Evolutionary conservation across 768 basidiomycete species (phyloP), one percentile per base, ranked within the genome.

Genomic region (Mycena crocata): DNA sequence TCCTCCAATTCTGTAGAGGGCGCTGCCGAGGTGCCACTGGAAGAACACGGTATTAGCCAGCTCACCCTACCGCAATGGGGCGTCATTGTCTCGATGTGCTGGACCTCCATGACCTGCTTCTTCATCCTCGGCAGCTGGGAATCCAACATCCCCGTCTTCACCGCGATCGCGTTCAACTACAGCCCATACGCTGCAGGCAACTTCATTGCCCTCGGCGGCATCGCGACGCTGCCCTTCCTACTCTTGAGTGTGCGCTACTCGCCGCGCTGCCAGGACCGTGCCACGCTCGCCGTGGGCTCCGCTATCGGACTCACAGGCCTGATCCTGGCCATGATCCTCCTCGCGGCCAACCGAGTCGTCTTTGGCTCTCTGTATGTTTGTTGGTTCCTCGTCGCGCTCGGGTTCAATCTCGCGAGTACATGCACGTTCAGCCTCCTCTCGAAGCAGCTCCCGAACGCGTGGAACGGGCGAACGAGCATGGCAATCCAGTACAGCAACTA

Each of bases 61-160:
- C 21, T 89, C 32, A 75, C 77, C 9, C 50, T 23, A 9, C 58
- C 74, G 10, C 84, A 87, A 64, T 86, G 85, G 83, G 87, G 86
- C 26, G 85, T 88, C 62, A 80, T 86, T 24, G 68, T 82, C 42
- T 89, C 85, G 72, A 90, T 91, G 87, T 91, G 89, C 74, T 91
- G 89, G 86, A 88, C 86, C 71, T 83, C 89, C 49, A 89, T 89
- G 86, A 82, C 87, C 23, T 89, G 85, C 76, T 91, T 90, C 80
- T 89, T 91, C 77, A 82, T 90, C 72, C 86, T 92, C 62, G 89
- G 88, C 10, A 84, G 86, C 15, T 91, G 89, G 89, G 90, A 92
- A 75, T 81, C 87, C 51, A 90, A 90, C 75, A 85, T 91, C 55
- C 90, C 89, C 39, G 84, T 90, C 61, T 90, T 86, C 73, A 83